A percentile compares a stretch with the other conserved stretches of the same genome.
phyloP scores from a whole-genome alignment of 176 grass and related monocot species.

The Elymus sibiricus region DNA sequence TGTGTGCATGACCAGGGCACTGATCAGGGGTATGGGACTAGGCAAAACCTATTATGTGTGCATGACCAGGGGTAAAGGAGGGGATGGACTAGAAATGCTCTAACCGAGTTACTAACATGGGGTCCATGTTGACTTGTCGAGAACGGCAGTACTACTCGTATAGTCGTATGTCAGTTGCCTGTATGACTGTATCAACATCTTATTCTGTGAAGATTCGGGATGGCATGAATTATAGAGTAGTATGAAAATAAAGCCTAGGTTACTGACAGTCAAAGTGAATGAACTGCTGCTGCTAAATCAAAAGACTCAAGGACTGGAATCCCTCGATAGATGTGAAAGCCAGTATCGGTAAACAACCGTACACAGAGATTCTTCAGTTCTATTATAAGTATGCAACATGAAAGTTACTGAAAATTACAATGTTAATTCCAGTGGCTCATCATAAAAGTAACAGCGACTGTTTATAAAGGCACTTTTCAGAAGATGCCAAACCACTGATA shows the following conservation, averaged over 20 bases:
- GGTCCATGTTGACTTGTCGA: background rate
- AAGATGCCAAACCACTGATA: constrained; percentile 3
- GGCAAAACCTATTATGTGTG: too few species aligned
- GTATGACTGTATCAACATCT: background rate
- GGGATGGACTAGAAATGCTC: too few species aligned
- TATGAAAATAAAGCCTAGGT: background rate
- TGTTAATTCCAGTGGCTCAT: background rate
- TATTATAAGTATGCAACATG: background rate
- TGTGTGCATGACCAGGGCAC: background rate
- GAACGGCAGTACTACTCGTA: background rate
- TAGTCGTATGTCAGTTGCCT: background rate
- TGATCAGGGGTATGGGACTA: background rate
- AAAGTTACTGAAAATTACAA: background rate
- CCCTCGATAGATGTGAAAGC: background rate
- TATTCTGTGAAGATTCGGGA: background rate
- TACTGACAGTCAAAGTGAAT: background rate
- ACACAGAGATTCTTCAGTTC: background rate
- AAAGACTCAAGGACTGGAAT: background rate
- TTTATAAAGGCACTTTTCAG: constrained; percentile 7
- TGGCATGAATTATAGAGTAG: background rate
- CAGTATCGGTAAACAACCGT: background rate
- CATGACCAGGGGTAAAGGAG: too few species aligned
- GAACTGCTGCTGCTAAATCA: background rate
- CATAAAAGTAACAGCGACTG: background rate
- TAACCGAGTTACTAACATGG: too few species aligned